Percentiles rank a stretch among this genome's conserved stretches.
phyloP scores from a whole-genome alignment of 2,329 filamentous ascomycete genomes.

The Trichoderma koningii region DNA sequence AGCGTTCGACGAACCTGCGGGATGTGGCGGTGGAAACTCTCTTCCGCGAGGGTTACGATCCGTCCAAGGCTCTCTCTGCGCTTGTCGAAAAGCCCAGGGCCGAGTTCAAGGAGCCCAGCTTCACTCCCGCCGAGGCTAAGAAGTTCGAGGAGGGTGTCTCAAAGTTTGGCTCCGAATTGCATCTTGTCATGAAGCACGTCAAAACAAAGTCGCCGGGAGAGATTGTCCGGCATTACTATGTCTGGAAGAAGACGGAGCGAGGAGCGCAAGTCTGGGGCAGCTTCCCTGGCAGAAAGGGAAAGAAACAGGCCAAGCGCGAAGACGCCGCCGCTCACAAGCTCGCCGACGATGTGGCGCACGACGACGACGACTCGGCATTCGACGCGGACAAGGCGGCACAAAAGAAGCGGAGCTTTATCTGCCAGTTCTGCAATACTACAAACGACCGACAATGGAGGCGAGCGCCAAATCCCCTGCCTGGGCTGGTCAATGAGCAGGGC shows the following conservation, averaged over 20 bases:
- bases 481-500: slow-evolving; percentile 65
- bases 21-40: slow-evolving; percentile 80
- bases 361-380: slow-evolving; percentile 92
- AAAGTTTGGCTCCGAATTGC: slow-evolving; percentile 89
- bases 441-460: slow-evolving; percentile 87
- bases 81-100: slow-evolving; percentile 68
- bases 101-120: slow-evolving; percentile 80
- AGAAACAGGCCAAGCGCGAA: slow-evolving; percentile 77
- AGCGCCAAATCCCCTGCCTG: slow-evolving; percentile 72
- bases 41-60: slow-evolving; percentile 70
- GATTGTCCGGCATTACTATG: slow-evolving; percentile 92
- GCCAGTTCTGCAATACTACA: slow-evolving; percentile 86
- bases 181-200: slow-evolving; percentile 80
- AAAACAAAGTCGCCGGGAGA: slow-evolving; percentile 77
- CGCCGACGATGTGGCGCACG: slow-evolving; percentile 89
- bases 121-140: slow-evolving; percentile 77
- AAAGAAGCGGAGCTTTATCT: slow-evolving; percentile 82
- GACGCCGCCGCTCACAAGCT: slow-evolving; percentile 74
- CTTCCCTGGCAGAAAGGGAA: slow-evolving; percentile 83
- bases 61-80: slow-evolving; percentile 67
- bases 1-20: slow-evolving; percentile 80
- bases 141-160: slow-evolving; percentile 89
- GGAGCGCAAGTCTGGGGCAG: slow-evolving; percentile 89
- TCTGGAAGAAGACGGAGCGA: slow-evolving; percentile 92
- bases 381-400: slow-evolving; percentile 80